These are phyloP conservation scores for Austropuccinia psidii DNA, from an alignment of 1,284 basidiomycete species.

Conservation along the genomic window DNA sequence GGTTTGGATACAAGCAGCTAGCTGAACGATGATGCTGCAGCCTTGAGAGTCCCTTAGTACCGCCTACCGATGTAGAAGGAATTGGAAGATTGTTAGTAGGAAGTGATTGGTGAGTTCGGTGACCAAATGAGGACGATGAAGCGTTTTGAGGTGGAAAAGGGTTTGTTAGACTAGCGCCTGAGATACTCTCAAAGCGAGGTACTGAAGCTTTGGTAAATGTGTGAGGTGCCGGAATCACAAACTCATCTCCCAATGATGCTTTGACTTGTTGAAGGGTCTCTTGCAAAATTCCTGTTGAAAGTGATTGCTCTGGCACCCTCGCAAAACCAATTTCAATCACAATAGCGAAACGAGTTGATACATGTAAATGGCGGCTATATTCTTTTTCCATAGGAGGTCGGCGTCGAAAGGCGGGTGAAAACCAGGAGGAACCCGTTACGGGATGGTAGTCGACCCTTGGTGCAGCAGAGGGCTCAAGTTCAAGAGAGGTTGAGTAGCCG, in stretches of 20 bases:
- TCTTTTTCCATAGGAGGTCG: slow-evolving; percentile 40
- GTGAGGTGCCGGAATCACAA: slow-evolving; percentile 30
- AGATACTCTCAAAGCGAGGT: slow-evolving; percentile 38
- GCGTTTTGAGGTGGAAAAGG: slow-evolving; percentile 40
- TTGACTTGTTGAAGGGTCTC: slow-evolving; percentile 17
- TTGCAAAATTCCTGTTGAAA: not conserved
- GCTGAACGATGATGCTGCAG: slow-evolving; percentile 38
- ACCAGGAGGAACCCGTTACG: slow-evolving; percentile 44
- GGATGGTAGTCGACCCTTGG: slow-evolving; percentile 41
- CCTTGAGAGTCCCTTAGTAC: slow-evolving; percentile 14
- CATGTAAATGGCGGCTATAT: slow-evolving; percentile 43
- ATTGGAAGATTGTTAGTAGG: slow-evolving; percentile 40
- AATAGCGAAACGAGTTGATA: slow-evolving; percentile 49
- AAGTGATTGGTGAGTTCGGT: slow-evolving; percentile 42
- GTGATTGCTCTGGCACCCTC: slow-evolving; percentile 14
- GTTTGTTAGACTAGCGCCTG: slow-evolving; percentile 37
- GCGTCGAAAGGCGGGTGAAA: slow-evolving; percentile 43
- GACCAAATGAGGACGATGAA: slow-evolving; percentile 40
- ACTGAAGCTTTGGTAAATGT: slow-evolving; percentile 35
- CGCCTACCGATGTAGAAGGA: slow-evolving; percentile 29
- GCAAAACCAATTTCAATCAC: slow-evolving; percentile 46
- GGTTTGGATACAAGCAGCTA: slow-evolving; percentile 11
- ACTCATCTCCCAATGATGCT: slow-evolving; percentile 13
- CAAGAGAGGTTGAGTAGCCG: slow-evolving; percentile 46
- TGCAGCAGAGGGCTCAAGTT: slow-evolving; percentile 42